Evolutionary conservation across 2,329 filamentous ascomycete species (phyloP).

Genomic region (Fusarium sp.): DNA sequence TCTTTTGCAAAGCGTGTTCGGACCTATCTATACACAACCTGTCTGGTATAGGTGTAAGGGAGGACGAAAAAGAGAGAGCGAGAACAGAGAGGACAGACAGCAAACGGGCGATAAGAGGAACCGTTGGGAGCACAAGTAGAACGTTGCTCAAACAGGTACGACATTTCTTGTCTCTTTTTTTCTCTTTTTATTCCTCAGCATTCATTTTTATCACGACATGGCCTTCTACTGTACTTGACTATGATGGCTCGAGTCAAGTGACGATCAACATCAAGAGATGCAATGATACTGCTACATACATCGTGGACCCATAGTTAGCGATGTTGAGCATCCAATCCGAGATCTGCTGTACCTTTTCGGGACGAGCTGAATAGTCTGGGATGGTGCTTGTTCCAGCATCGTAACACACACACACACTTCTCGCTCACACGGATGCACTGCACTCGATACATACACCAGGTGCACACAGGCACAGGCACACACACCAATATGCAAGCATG

Average conservation of each 20-base stretch:
- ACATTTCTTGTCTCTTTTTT: neutral
- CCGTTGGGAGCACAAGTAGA: slow-evolving; percentile 20
- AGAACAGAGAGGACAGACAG: neutral
- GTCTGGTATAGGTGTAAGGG: neutral
- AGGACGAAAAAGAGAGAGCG: neutral
- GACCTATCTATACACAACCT: slow-evolving; percentile 7
- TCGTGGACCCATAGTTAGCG: neutral
- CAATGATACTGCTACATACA: slow-evolving; percentile 2
- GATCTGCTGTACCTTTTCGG: slow-evolving; percentile 13
- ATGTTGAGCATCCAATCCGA: slow-evolving; percentile 6
- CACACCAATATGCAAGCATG: slow-evolving; percentile 7
- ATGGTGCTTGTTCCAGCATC: slow-evolving; percentile 5
- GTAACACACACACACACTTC: neutral
- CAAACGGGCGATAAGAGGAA: slow-evolving; percentile 16
- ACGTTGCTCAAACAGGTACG: slow-evolving; percentile 30
- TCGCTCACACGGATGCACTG: neutral
- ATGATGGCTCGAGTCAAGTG: slow-evolving; percentile 1
- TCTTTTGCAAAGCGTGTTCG: neutral
- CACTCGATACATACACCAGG: neutral
- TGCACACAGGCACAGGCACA: neutral
- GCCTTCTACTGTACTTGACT: neutral
- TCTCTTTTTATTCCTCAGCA: neutral
- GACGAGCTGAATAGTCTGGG: slow-evolving; percentile 4
- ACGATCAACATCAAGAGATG: neutral
- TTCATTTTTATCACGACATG: neutral